These are phyloP conservation scores for Trametes sp. DNA, from an alignment of 1,284 basidiomycete species.

Conservation along the genomic window DNA sequence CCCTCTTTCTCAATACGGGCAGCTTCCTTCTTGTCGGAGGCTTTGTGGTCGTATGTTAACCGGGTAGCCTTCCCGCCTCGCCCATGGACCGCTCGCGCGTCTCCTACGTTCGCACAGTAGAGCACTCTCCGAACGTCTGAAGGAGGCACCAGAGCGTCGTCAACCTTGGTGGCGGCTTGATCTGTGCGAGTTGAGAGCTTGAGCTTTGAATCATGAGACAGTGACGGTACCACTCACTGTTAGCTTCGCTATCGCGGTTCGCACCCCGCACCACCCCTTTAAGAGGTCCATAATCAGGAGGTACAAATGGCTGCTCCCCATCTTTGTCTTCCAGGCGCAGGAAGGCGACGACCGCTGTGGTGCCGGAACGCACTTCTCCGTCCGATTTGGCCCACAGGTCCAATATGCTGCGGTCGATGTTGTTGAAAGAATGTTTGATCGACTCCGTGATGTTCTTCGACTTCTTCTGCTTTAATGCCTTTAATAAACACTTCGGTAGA, in stretches of 20 bases:
- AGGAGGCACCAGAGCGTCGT: slow-evolving; percentile 54
- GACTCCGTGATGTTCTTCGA: slow-evolving; percentile 77
- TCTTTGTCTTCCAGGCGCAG: slow-evolving; percentile 87
- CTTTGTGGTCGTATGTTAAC: slow-evolving; percentile 99
- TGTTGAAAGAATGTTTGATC: slow-evolving; percentile 93
- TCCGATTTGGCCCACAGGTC: slow-evolving; percentile 83
- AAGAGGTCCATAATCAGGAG: slow-evolving; percentile 39
- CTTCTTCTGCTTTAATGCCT: slow-evolving; percentile 31
- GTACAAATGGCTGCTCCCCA: slow-evolving; percentile 71
- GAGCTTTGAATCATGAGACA: slow-evolving; percentile 32
- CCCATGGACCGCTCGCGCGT: slow-evolving; percentile 91
- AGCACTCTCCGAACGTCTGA: slow-evolving; percentile 75
- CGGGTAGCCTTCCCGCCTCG: slow-evolving; percentile 91
- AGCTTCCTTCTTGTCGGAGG: slow-evolving; percentile 96
- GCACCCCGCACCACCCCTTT: slow-evolving; percentile 40
- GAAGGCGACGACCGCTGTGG: slow-evolving; percentile 96
- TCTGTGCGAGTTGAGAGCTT: not conserved
- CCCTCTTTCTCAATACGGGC: slow-evolving; percentile 97
- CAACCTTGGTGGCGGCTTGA: slow-evolving; percentile 18
- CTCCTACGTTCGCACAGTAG: slow-evolving; percentile 97
- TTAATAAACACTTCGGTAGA: slow-evolving; percentile 34
- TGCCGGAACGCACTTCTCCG: slow-evolving; percentile 94
- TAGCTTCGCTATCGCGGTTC: slow-evolving; percentile 16
- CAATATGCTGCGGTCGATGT: slow-evolving; percentile 85
- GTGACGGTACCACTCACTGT: slow-evolving; percentile 26